These are phyloP conservation scores for Laguncularia racemosa DNA, from an alignment of 345 rosid genomes.

Conservation along the genomic window DNA sequence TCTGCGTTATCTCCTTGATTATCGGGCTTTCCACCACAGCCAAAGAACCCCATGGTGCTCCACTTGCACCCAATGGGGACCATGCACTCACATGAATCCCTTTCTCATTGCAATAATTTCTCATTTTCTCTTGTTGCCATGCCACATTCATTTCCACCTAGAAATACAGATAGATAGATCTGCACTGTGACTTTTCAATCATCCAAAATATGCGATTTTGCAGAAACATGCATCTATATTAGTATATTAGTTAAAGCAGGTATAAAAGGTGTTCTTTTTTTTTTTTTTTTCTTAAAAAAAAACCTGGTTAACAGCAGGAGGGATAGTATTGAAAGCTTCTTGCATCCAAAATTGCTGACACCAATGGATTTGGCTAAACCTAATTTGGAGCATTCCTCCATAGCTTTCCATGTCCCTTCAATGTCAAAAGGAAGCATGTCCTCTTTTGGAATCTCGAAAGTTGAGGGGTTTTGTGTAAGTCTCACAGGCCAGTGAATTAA, in stretches of 20 bases:
- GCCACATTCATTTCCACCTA: slow-evolving; percentile 19
- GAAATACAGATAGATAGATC: background rate
- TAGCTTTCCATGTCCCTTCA: slow-evolving; percentile 21
- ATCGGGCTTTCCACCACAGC: slow-evolving; percentile 6
- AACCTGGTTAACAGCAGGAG: slow-evolving; percentile 26
- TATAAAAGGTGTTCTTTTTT: no score
- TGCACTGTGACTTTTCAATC: no score
- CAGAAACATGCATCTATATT: no score
- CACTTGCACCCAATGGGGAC: slow-evolving; percentile 17
- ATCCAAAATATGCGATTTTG: no score
- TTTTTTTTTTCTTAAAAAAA: no score
- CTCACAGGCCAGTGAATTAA: slow-evolving; percentile 35
- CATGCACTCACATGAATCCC: slow-evolving; percentile 13
- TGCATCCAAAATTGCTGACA: slow-evolving; percentile 22
- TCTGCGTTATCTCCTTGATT: slow-evolving; percentile 6
- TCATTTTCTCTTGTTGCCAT: slow-evolving; percentile 14
- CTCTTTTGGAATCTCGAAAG: slow-evolving; percentile 1
- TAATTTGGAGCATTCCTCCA: slow-evolving; percentile 22
- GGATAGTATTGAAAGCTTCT: slow-evolving; percentile 15
- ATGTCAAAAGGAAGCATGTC: slow-evolving; percentile 18
- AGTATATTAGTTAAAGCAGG: no score
- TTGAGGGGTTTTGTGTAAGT: slow-evolving; percentile 8
- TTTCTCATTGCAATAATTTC: slow-evolving; percentile 9
- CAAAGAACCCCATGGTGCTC: slow-evolving; percentile 14
- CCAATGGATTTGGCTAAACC: slow-evolving; percentile 29